phyloP scores from a whole-genome alignment of 306 rosid species.

The Quercus suber region DNA sequence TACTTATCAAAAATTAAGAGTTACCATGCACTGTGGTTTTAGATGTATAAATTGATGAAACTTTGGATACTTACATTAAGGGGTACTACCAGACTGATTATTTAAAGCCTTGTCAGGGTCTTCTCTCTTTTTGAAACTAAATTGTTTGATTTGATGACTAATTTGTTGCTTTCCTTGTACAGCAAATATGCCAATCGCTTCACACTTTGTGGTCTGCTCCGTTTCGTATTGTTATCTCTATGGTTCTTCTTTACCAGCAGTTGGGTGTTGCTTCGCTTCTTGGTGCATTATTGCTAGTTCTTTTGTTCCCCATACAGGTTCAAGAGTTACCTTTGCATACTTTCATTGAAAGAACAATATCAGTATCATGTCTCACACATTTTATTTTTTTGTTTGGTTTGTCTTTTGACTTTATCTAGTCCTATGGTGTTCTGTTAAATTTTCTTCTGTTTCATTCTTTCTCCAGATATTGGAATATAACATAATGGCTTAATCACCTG shows the following conservation, averaged over 20 bases:
- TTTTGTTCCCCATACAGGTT: constrained; percentile 75
- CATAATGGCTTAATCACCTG: background rate
- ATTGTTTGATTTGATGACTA: background rate
- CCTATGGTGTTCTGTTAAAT: no score
- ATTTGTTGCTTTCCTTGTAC: constrained; percentile 20
- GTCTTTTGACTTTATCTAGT: no score
- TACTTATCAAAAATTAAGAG: no score
- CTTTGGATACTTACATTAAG: background rate
- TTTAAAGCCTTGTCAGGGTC: background rate
- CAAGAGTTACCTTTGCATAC: constrained; percentile 7
- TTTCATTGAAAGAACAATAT: background rate
- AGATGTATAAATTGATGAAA: background rate
- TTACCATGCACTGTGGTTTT: background rate
- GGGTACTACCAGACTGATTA: background rate
- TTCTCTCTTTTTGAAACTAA: background rate
- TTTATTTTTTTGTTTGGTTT: no score
- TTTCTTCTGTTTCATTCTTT: no score
- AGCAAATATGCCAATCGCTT: constrained; percentile 78
- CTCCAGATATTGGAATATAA: no score
- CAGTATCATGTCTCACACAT: no score
- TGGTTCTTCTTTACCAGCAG: constrained; percentile 88
- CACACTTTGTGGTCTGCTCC: constrained; percentile 92
- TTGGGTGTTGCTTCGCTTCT: constrained; percentile 82
- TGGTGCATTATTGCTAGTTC: constrained; percentile 63
- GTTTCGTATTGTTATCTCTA: constrained; percentile 64